Conservation (phyloP, 2,329 filamentous ascomycete genomes). For the Fusarium sp. region DNA sequence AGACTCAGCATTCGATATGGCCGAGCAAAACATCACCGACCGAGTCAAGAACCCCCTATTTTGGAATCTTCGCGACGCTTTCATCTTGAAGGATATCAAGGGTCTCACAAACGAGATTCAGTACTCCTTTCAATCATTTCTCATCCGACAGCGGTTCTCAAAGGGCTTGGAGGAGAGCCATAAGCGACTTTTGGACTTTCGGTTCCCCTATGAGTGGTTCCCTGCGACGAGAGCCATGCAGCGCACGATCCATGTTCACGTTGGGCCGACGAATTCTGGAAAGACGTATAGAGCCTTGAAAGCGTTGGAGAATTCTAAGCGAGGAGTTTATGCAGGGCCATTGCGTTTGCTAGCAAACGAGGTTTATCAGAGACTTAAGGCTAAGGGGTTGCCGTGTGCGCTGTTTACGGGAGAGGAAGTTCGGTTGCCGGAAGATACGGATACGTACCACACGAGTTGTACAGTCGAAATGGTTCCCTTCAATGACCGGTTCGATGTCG, state of each 20-base stretch:
- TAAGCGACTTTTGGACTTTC: conserved; percentile 77
- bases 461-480: conserved; percentile 88
- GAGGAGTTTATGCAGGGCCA: conserved; percentile 90
- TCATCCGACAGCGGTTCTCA: conserved; percentile 67
- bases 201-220: conserved; percentile 94
- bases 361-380: conserved; percentile 86
- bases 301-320: conserved; percentile 77
- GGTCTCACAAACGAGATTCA: conserved; percentile 68
- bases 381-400: conserved; percentile 79
- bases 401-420: conserved; percentile 93
- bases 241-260: conserved; percentile 88
- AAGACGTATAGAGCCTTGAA: conserved; percentile 97
- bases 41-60: conserved; percentile 63
- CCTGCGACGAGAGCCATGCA: conserved; percentile 83
- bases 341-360: conserved; percentile 91
- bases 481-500: conserved; percentile 77
- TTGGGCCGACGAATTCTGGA: conserved; percentile 96
- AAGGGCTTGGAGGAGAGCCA: conserved; percentile 67
- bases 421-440: conserved; percentile 68
- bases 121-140: conserved; percentile 74
- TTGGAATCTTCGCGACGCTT: conserved; percentile 68
- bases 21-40: conserved; percentile 50
- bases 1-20: conserved; percentile 56
- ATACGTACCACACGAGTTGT: conserved; percentile 77
- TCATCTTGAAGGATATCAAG: conserved; percentile 60